These are phyloP conservation scores for Diplosphaera chodatii DNA, from an alignment of 139 green algal species.

Conservation along the genomic window DNA sequence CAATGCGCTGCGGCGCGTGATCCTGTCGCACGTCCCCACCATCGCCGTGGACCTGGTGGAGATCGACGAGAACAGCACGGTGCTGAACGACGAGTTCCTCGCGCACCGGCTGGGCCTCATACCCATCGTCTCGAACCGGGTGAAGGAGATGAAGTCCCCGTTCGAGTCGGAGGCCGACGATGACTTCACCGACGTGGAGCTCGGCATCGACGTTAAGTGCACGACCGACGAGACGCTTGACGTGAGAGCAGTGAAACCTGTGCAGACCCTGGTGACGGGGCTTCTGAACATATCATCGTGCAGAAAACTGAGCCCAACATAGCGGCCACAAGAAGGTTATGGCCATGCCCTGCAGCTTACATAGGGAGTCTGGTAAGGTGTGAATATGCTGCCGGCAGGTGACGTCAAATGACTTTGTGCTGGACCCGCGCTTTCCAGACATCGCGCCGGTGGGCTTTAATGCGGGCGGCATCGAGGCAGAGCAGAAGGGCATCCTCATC, in stretches of 20 bases:
- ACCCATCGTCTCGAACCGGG: constrained; percentile 64
- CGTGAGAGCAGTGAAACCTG: constrained; percentile 34
- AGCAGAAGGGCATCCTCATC: constrained; percentile 58
- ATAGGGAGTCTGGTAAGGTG: too few species aligned
- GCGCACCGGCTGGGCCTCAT: constrained; percentile 88
- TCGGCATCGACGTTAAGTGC: constrained; percentile 57
- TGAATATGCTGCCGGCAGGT: too few species aligned
- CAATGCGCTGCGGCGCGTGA: constrained; percentile 90
- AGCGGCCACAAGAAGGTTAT: too few species aligned
- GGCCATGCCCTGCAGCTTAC: neutral
- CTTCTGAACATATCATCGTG: too few species aligned
- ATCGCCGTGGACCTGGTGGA: constrained; percentile 98
- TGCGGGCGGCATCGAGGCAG: neutral
- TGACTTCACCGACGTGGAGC: constrained; percentile 49
- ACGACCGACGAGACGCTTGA: constrained; percentile 56
- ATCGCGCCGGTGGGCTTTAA: constrained; percentile 39
- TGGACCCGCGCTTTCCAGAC: constrained; percentile 19
- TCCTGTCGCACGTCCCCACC: constrained; percentile 91
- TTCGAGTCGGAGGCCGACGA: constrained; percentile 37
- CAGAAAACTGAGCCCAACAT: too few species aligned
- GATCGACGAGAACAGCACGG: constrained; percentile 93
- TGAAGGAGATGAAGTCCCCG: constrained; percentile 47
- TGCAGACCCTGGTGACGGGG: neutral
- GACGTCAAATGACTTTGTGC: constrained; percentile 23
- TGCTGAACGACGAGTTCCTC: constrained; percentile 97